Evolutionary conservation across 139 green algal genomes (phyloP), one percentile per base, ranked within the genome.

Genomic region (Chlorella sp.): DNA sequence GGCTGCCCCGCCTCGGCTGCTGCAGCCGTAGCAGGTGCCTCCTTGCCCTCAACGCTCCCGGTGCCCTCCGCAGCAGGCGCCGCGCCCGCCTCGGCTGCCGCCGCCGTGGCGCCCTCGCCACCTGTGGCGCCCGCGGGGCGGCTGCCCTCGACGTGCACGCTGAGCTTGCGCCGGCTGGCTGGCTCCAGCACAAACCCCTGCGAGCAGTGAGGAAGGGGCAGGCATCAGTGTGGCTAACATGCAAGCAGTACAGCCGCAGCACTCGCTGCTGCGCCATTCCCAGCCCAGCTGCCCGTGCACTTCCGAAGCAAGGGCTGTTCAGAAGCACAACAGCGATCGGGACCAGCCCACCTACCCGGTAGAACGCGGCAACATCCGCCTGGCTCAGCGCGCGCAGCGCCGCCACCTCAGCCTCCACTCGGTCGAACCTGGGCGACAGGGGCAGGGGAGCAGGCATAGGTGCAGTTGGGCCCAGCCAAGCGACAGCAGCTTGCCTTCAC

Each of bases 361-460:
- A 89, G 62, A 97, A 97, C 0, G 69, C 80, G 2, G 90, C 34
- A 38, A 97, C 87, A 36, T 97, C 92, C 11, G 56, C 40, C 3
- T 82, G 89, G 28, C 73, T 90, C 13, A 97, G 81, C 44, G 54
- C 41, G 36, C 87, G 82, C 76, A 97, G 85, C 68, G 73, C 89
- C 41, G 76, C 92, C 30, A 94, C 93, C 88, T 97, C 94, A 1
- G 75, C 83, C 40, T 91, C 86, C 73, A 88, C 87, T 1, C 85
- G 86, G 67, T 90, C 81, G 77, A 94, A 93, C 32, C 80, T 85
- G 80, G 11, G n/a, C n/a, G n/a, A n/a, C n/a, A 73, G 58, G 44
- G 41, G 62, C 28, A 34, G 78, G n/a, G n/a, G n/a, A n/a, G n/a
- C n/a, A n/a, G n/a, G n/a, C n/a, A n/a, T n/a, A n/a, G n/a, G n/a